phyloP scores from a whole-genome alignment of 306 rosid species.

The Gillenia trifoliata region DNA sequence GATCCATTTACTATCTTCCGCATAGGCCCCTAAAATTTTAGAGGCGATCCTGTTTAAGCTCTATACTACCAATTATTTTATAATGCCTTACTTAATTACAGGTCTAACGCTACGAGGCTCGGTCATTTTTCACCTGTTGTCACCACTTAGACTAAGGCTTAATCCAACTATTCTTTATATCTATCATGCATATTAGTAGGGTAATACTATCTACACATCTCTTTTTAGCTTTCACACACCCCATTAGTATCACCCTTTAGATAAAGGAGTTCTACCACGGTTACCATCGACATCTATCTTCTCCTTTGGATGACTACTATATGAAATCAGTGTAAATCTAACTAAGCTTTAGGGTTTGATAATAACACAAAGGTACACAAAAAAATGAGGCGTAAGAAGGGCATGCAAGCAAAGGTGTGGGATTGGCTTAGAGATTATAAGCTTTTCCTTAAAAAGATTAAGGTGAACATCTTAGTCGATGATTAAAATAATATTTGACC shows the following conservation, averaged over 20 bases:
- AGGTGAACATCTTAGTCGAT: constrained; percentile 25
- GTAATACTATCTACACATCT: no score
- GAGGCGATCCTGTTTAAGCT: no score
- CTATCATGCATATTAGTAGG: not conserved
- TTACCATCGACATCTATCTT: not conserved
- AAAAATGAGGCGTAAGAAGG: constrained; percentile 5
- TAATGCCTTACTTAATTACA: not conserved
- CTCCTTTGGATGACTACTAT: not conserved
- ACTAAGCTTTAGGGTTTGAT: not conserved
- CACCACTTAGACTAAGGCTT: not conserved
- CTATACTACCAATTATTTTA: not conserved
- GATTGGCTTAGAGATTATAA: constrained; percentile 13
- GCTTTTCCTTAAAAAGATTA: not conserved
- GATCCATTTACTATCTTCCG: no score
- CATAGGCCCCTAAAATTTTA: no score
- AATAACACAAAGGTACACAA: not conserved
- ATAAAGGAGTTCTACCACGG: not conserved
- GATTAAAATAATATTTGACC: constrained; percentile 53
- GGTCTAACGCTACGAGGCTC: no score
- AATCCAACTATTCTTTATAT: not conserved
- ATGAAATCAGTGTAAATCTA: not conserved
- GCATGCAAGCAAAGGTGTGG: constrained; percentile 5
- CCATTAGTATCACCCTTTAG: no score
- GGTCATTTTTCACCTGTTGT: not conserved
- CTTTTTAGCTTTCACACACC: no score